phyloP scores from a whole-genome alignment of 2,329 filamentous ascomycete genomes.

The Simplicillium sp. region DNA sequence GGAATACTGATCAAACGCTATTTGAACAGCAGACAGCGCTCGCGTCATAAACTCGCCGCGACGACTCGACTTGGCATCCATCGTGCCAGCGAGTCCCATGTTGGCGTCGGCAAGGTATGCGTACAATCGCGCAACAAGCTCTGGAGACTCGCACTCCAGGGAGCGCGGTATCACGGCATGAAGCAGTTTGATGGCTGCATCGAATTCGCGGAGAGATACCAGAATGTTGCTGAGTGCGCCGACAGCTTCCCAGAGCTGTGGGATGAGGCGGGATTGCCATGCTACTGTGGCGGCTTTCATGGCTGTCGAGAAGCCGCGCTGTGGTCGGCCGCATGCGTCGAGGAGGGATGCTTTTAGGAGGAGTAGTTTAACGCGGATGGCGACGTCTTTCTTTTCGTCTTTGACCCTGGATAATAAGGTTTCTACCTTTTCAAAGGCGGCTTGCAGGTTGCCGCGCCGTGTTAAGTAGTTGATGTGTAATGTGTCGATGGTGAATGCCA shows the following conservation, averaged over 20 bases:
- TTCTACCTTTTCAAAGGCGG: conserved; percentile 39
- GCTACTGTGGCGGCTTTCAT: conserved; percentile 68
- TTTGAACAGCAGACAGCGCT: conserved; percentile 52
- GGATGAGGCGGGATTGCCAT: conserved; percentile 58
- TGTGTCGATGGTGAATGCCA: conserved; percentile 39
- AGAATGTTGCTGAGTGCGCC: conserved; percentile 60
- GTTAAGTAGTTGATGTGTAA: conserved; percentile 42
- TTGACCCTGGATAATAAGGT: conserved; percentile 28
- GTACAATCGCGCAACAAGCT: conserved; percentile 58
- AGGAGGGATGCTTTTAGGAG: conserved; percentile 65
- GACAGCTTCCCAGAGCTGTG: conserved; percentile 63
- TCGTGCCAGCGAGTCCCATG: conserved; percentile 63
- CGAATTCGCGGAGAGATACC: conserved; percentile 60
- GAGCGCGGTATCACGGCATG: conserved; percentile 65
- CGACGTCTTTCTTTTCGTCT: conserved; percentile 42
- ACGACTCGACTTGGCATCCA: conserved; percentile 28
- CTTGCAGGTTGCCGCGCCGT: conserved; percentile 35
- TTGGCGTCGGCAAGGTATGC: conserved; percentile 64
- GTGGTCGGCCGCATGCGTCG: conserved; percentile 55
- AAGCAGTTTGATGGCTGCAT: conserved; percentile 54
- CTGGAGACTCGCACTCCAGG: conserved; percentile 58
- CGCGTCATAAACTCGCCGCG: conserved; percentile 47
- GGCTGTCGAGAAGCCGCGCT: conserved; percentile 67
- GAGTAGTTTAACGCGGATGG: conserved; percentile 61
- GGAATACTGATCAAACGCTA: conserved; percentile 54